Evolutionary conservation across 1,139 yeast species (phyloP), one percentile per base, ranked within the genome.

Genomic region (Tardiomyces digboiensis): DNA sequence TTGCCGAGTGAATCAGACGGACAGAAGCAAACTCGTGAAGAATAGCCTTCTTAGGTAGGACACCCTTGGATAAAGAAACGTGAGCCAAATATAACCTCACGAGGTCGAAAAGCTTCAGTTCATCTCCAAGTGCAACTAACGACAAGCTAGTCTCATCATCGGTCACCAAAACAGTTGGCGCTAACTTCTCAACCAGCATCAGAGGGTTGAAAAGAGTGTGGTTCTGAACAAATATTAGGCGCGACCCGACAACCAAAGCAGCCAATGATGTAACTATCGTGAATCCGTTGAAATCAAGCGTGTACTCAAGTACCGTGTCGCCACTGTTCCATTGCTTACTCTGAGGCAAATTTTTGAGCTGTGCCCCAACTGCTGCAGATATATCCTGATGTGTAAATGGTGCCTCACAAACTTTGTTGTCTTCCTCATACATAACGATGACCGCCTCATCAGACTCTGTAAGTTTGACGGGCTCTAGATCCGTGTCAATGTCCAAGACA

Each of bases 1-100:
- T 2, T 49, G 33, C 55, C 1, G 64, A 49, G 46, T 59, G 58
- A 12, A 65, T 47, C 13, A 62, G 52, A 3, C 67, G 52, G 16
- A 65, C 56, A 2, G 61, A 43, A 13, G 38, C 37, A 46, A 64
- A 56, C 40, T 49, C 54, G 2, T 52, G 46, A 19, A 57, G 41
- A 33, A 57, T 49, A 5, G 59, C 52, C 7, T 44, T 37, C 18
- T 36, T 39, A 18, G 63, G 60, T 19, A 64, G 49, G 10, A 47
- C 49, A 19, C 68, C 68, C 12, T 52, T 44, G 6, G 59, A 50
- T 23, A 59, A 44, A 23, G 50, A 40, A 7, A 51, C 46, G 20
- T 44, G 39, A 6, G 52, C 43, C 19, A 54, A 40, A 21, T 52
- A 44, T 12, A 47, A 37, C n/a, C 48, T 39, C n/a, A 43, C 41